Percentiles rank a stretch among this genome's conserved stretches.
phyloP scores from a whole-genome alignment of 495 filamentous ascomycete species.

The Patellaria atrata region DNA sequence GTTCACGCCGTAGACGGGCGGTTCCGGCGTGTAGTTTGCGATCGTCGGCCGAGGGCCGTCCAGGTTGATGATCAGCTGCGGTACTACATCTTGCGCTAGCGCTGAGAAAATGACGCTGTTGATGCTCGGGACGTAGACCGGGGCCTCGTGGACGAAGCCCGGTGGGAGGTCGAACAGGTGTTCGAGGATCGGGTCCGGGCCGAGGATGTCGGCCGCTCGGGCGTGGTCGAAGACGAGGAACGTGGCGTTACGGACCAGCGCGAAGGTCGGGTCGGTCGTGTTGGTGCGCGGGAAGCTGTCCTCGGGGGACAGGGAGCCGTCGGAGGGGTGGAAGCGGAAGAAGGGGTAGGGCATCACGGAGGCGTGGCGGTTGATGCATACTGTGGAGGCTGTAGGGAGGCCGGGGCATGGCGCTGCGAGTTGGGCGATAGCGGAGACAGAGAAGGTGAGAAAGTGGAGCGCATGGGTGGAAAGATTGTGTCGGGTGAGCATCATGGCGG shows the following conservation, averaged over 20 bases:
- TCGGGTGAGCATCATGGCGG: no score
- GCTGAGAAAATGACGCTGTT: slow-evolving; percentile 27
- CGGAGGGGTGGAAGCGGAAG: not conserved
- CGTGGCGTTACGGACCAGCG: not conserved
- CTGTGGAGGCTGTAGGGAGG: no score
- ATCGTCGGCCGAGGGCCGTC: slow-evolving; percentile 10
- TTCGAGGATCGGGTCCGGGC: slow-evolving; percentile 22
- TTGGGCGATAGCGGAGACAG: no score
- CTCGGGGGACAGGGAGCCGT: not conserved
- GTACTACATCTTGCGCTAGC: not conserved
- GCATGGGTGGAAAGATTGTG: no score
- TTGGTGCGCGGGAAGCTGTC: slow-evolving; percentile 1
- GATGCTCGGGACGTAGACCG: slow-evolving; percentile 27
- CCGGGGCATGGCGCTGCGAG: no score
- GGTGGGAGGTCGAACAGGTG: slow-evolving; percentile 22
- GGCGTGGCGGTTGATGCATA: no score
- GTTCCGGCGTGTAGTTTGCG: slow-evolving; percentile 7
- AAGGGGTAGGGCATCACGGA: no score
- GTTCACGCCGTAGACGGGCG: slow-evolving; percentile 15
- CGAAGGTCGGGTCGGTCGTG: not conserved
- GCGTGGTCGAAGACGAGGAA: not conserved
- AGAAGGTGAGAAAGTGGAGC: no score
- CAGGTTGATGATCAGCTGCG: slow-evolving; percentile 8
- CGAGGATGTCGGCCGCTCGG: slow-evolving; percentile 21
- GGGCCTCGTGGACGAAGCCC: slow-evolving; percentile 31